Percentiles rank a stretch among this genome's conserved stretches.
Conservation (phyloP, 805 yeast species). For the Kluyveromyces dobzhanskii region DNA sequence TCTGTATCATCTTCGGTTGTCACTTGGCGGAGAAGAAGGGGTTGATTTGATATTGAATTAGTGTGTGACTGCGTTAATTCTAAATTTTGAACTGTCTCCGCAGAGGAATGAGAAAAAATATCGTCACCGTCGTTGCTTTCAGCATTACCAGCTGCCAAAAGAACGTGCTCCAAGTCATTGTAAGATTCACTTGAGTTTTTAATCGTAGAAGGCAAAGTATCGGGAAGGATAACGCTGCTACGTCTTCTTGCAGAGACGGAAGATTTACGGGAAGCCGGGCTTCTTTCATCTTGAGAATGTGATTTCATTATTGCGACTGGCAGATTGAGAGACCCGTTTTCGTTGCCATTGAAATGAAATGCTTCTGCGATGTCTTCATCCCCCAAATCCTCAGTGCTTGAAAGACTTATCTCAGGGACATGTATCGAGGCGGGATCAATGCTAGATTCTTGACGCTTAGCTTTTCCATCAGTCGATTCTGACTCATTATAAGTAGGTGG, state of each 20-base stretch:
- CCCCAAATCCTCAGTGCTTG: not conserved
- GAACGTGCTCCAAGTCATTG: slow-evolving; percentile 21
- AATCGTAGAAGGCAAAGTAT: slow-evolving; percentile 22
- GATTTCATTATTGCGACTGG: slow-evolving; percentile 28
- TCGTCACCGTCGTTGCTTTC: slow-evolving; percentile 4
- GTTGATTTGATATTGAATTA: slow-evolving; percentile 1
- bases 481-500: slow-evolving; percentile 11
- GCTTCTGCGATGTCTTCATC: slow-evolving; percentile 24
- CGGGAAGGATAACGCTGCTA: slow-evolving; percentile 12
- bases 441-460: not conserved
- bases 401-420: not conserved
- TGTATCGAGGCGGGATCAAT: not conserved
- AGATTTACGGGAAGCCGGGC: slow-evolving; percentile 8
- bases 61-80: not conserved
- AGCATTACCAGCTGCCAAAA: slow-evolving; percentile 8
- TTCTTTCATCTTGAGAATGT: slow-evolving; percentile 24
- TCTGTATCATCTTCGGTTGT: slow-evolving; percentile 1
- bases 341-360: slow-evolving; percentile 27
- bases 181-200: slow-evolving; percentile 18
- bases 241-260: slow-evolving; percentile 7
- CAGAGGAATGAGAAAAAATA: slow-evolving; percentile 3
- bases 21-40: slow-evolving; percentile 1
- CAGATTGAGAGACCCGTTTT: slow-evolving; percentile 22
- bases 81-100: slow-evolving; percentile 2
- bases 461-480: slow-evolving; percentile 8